Evolutionary conservation across 2,329 filamentous ascomycete species (phyloP), one percentile per base, ranked within the genome.

Genomic region (Mycogone perniciosa): DNA sequence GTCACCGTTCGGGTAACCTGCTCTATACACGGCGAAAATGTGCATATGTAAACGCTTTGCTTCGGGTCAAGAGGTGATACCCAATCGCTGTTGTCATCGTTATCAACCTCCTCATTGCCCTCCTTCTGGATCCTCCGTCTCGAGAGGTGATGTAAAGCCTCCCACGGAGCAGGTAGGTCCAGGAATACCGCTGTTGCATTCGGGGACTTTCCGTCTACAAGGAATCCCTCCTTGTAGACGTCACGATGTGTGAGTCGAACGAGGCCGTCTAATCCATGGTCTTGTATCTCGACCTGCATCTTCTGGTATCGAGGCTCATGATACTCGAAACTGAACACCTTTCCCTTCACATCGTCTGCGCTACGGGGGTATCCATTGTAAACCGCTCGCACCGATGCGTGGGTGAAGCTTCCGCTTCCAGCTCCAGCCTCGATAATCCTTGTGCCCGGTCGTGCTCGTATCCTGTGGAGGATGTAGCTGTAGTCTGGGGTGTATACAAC

Each of bases 21-120:
- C 70, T 99, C 93, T 57, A 99, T 95, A 68, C 93, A 99, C 0
- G 93, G 93, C 1, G 88, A 95, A 71, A 99, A 99, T 1, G 90
- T 95, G 73, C 93, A 99, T 49, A 99, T 79, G 63, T 93, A 79
- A 1, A 85, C 81, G 5, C 86, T 79, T 39, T 80, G 77, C n/a
- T 77, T 76, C 0, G 88, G 83, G 58, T 93, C 85, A 8, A 97
- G 76, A 0, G 81, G 76, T 0, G 81, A 84, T 11, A 76, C 64
- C 72, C 78, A 83, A 37, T 51, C 58, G 27, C 56, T 44, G 44
- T 60, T 51, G 11, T 54, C 55, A n/a, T 64, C 59, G 13, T 60
- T 51, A 11, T 54, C 55, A n/a, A 63, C 59, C n/a, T 48, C 58
- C 13, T 57, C 46, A 20, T 57, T 56, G 31, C 50, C 59, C 5